Conservation (phyloP, 1,284 basidiomycete species). For the Dichomitus squalens region DNA sequence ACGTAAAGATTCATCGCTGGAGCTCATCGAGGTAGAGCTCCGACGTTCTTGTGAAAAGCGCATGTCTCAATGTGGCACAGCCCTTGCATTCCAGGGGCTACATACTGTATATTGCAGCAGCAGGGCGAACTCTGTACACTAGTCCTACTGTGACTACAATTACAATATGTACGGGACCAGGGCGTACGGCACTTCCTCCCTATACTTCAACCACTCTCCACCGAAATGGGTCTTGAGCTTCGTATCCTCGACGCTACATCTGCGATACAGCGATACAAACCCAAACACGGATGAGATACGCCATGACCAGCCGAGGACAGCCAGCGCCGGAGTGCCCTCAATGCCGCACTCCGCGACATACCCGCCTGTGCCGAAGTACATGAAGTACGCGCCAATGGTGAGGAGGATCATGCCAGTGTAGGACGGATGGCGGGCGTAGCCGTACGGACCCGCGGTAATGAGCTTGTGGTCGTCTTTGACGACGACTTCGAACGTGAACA, state of each 20-base stretch:
- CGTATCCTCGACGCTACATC: not conserved
- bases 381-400: conserved; percentile 23
- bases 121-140: too few relatives aligned
- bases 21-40: too few relatives aligned
- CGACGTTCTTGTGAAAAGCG: too few relatives aligned
- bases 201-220: not conserved
- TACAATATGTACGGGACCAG: not conserved
- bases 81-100: too few relatives aligned
- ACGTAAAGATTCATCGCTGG: too few relatives aligned
- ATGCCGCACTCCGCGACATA: not conserved
- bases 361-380: not conserved
- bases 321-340: not conserved
- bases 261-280: not conserved
- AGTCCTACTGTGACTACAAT: not conserved
- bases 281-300: not conserved
- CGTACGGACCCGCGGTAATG: conserved; percentile 24
- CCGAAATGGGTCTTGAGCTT: not conserved
- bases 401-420: conserved; percentile 32
- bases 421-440: conserved; percentile 25
- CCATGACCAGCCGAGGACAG: not conserved
- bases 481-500: conserved; percentile 33
- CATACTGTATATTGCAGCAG: too few relatives aligned
- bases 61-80: too few relatives aligned
- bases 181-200: not conserved
- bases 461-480: conserved; percentile 22